Evolutionary conservation across 768 basidiomycete genomes (phyloP), one percentile per base, ranked within the genome.

Genomic region (Pholiota microspora): DNA sequence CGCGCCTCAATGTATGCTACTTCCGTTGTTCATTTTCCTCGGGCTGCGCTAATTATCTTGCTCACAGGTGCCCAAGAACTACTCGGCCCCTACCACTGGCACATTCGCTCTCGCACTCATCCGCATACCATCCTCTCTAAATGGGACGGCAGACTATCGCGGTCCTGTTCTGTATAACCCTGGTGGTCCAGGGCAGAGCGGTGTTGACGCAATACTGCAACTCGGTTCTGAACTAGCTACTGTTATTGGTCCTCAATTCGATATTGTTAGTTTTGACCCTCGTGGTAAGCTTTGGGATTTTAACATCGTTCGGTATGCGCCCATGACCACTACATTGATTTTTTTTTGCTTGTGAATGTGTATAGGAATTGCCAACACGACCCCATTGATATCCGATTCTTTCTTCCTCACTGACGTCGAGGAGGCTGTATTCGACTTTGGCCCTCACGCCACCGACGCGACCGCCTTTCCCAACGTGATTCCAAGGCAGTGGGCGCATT

Each of bases 1-100:
- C 70, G 46, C 64, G 68, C 28, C 63, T 74, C 2, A 63, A 63
- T 36, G 72, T 72, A 15, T 21, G 59, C 31, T 15, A 1, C 3
- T 42, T 10, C 21, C 1, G 18, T 9, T 10, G 8, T 6, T 7
- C 21, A 18, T 18, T 16, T 18, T 21, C 21, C 5, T 9, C 1
- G n/a, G n/a, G n/a, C 2, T 4, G 18, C 38, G 6, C 9, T 21
- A 42, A 9, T 2, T 23, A 5, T 13, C 2, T 16, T 21, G n/a
- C 13, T 38, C 5, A 38, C 8, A 51, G 50, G 50, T 40, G 10
- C 50, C 50, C 3, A 38, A 36, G 36, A 51, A 51, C 9, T 51
- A 51, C n/a, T 51, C 50, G 2, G 28, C 24, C 3, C 38, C 38
- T 4, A 16, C n/a, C 7, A 15, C n/a, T 4, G 50, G 34, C 10